Percentiles rank a stretch among this genome's conserved stretches.
phyloP scores from a whole-genome alignment of 2,329 filamentous ascomycete species.

The Dendryphion nanum region DNA sequence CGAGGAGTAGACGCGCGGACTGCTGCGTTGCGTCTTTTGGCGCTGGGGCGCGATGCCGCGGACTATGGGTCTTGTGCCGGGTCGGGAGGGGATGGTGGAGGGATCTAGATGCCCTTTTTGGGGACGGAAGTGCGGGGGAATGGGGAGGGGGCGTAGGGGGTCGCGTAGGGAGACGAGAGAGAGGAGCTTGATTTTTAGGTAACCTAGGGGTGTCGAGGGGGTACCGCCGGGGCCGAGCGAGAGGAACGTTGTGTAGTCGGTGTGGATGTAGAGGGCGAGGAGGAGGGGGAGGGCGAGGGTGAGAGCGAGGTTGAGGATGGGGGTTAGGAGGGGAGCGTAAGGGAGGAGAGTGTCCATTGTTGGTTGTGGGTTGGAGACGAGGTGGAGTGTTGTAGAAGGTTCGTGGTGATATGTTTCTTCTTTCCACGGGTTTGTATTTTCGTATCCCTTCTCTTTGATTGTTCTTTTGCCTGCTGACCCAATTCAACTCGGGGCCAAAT shows the following conservation, averaged over 20 bases:
- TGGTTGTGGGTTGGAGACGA: background rate
- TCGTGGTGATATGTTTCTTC: too few relatives aligned
- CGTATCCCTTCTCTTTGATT: too few relatives aligned
- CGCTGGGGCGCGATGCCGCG: constrained; percentile 79
- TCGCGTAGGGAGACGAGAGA: constrained; percentile 69
- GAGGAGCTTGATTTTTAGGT: constrained; percentile 70
- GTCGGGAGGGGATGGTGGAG: constrained; percentile 38
- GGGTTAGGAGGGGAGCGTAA: background rate
- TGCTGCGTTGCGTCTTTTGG: constrained; percentile 69
- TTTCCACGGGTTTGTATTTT: too few relatives aligned
- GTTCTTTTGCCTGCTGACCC: too few relatives aligned
- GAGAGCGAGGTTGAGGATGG: background rate
- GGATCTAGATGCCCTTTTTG: constrained; percentile 57
- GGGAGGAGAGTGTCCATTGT: background rate
- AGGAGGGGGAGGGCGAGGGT: background rate
- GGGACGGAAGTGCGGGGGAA: constrained; percentile 54
- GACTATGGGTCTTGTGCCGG: constrained; percentile 64
- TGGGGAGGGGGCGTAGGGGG: constrained; percentile 60
- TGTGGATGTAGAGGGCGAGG: constrained; percentile 31
- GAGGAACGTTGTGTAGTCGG: constrained; percentile 75
- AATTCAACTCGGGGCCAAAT: too few relatives aligned
- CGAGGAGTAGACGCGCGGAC: constrained; percentile 45
- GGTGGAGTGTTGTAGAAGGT: background rate
- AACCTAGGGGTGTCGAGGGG: constrained; percentile 70
- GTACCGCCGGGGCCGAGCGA: constrained; percentile 78